Evolutionary conservation across 805 yeast genomes (phyloP).

Genomic region (Kregervanrija delftensis): DNA sequence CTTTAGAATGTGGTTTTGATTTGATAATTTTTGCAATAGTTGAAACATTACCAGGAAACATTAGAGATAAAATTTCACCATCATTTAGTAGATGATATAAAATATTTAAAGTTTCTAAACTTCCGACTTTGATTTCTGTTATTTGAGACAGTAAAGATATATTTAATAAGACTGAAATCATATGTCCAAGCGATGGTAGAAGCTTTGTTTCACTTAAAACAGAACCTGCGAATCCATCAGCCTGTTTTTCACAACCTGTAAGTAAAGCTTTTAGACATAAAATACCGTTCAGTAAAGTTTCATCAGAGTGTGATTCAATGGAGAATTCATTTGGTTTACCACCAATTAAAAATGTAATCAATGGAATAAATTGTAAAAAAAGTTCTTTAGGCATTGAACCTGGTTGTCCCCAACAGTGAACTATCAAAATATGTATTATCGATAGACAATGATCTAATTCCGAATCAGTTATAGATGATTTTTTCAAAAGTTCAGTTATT

Average conservation of each 20-base stretch:
- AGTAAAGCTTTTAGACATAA: constrained; percentile 25
- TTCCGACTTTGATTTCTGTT: constrained; percentile 24
- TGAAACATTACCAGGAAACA: constrained; percentile 48
- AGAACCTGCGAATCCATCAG: constrained; percentile 13
- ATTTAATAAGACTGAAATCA: constrained; percentile 37
- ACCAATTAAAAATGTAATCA: constrained; percentile 41
- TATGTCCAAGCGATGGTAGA: constrained; percentile 41
- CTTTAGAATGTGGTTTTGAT: constrained; percentile 31
- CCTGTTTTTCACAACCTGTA: constrained; percentile 27
- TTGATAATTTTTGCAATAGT: constrained; percentile 32
- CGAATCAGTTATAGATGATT: constrained; percentile 36
- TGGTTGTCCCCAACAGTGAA: constrained; percentile 38
- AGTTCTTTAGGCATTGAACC: constrained; percentile 31
- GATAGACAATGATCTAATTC: constrained; percentile 39
- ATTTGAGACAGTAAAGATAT: constrained; percentile 23
- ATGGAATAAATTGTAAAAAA: constrained; percentile 39
- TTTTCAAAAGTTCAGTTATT: constrained; percentile 44
- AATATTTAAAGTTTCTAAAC: constrained; percentile 28
- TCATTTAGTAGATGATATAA: constrained; percentile 32
- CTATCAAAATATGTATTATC: constrained; percentile 38
- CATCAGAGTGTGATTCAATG: constrained; percentile 26
- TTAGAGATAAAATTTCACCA: constrained; percentile 43
- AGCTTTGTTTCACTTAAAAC: constrained; percentile 27
- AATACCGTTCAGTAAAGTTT: constrained; percentile 32
- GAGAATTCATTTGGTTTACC: constrained; percentile 33